Conservation (phyloP, 345 rosid genomes). For the Erucastrum elatum region DNA sequence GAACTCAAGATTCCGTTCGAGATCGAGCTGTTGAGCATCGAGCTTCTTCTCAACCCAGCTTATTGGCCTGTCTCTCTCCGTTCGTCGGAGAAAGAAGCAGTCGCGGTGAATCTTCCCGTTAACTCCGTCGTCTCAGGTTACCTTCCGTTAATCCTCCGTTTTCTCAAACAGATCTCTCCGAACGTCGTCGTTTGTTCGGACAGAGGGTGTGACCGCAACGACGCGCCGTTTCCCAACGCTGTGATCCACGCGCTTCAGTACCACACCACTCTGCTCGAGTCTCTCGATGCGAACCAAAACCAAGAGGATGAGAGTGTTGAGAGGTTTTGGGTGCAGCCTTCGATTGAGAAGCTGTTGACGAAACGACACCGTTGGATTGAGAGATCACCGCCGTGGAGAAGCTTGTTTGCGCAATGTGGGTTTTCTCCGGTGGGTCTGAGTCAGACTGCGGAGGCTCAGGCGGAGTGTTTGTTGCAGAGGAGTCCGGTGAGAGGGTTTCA, state of each 20-base stretch:
- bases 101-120: slow-evolving; percentile 80
- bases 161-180: slow-evolving; percentile 72
- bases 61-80: slow-evolving; percentile 50
- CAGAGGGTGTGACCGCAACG: slow-evolving; percentile 76
- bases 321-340: slow-evolving; percentile 70
- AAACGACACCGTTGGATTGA: slow-evolving; percentile 64
- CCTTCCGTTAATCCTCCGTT: slow-evolving; percentile 66
- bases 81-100: slow-evolving; percentile 52
- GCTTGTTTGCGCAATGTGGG: slow-evolving; percentile 66
- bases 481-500: slow-evolving; percentile 72
- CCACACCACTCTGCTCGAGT: slow-evolving; percentile 59
- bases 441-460: slow-evolving; percentile 80
- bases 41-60: slow-evolving; percentile 50
- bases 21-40: slow-evolving; percentile 60
- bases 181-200: slow-evolving; percentile 77
- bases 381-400: slow-evolving; percentile 71
- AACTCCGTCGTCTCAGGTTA: slow-evolving; percentile 53
- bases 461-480: slow-evolving; percentile 77
- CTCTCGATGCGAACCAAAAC: slow-evolving; percentile 70
- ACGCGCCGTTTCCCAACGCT: slow-evolving; percentile 72
- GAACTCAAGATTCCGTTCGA: slow-evolving; percentile 70
- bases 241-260: slow-evolving; percentile 67
- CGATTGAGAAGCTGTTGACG: slow-evolving; percentile 59
- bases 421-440: slow-evolving; percentile 68
- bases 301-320: slow-evolving; percentile 50